Percentiles rank a stretch among this genome's conserved stretches.
These are phyloP conservation scores for Gossypium mustelinum DNA, from an alignment of 345 rosid species.

Conservation along the genomic window DNA sequence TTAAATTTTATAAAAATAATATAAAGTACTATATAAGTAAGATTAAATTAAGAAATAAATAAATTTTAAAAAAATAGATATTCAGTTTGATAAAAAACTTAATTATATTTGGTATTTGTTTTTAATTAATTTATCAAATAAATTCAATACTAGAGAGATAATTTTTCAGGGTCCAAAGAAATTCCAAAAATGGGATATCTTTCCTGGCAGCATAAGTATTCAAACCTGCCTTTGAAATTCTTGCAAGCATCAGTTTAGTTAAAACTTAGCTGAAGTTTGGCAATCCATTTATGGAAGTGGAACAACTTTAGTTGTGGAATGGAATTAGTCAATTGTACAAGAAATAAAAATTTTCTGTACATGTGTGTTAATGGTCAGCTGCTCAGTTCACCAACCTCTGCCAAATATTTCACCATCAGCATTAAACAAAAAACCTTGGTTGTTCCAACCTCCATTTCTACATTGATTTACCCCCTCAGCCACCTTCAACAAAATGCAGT, in stretches of 20 bases:
- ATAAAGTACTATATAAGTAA: no score
- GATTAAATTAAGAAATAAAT: no score
- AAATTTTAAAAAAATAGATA: no score
- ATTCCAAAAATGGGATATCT: no score
- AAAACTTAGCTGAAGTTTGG: neutral
- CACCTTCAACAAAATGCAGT: neutral
- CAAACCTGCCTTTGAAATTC: neutral
- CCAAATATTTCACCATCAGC: slow-evolving; percentile 36
- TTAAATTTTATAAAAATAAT: no score
- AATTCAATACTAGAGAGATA: no score
- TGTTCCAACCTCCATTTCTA: slow-evolving; percentile 37
- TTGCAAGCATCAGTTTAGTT: neutral
- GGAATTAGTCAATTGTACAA: neutral
- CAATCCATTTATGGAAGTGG: slow-evolving; percentile 8
- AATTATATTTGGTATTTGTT: no score
- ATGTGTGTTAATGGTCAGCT: slow-evolving; percentile 12
- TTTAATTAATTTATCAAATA: no score
- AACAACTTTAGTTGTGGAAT: neutral
- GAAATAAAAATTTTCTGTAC: neutral
- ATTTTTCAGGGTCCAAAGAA: no score
- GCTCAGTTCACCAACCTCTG: slow-evolving; percentile 41
- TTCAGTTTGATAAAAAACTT: no score
- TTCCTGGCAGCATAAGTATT: neutral
- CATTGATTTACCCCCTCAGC: neutral
- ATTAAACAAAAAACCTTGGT: slow-evolving; percentile 16